These are phyloP conservation scores for Nigrospora sphaerica DNA, from an alignment of 2,329 filamentous ascomycete species.

Conservation along the genomic window DNA sequence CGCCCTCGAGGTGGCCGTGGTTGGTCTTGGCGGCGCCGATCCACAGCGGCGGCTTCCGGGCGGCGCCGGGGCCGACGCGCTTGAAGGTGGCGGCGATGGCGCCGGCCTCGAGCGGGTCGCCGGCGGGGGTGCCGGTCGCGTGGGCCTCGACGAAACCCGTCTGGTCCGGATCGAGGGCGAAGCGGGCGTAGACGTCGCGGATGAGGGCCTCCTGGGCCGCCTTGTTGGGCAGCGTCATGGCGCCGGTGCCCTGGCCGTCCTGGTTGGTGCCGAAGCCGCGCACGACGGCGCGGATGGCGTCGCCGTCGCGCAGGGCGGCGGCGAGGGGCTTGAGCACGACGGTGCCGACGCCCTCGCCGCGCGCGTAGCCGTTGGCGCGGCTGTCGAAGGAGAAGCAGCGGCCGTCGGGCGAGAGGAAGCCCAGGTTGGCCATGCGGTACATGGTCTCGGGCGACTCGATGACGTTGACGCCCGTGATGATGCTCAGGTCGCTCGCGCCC, in stretches of 20 bases:
- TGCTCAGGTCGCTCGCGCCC: slow-evolving; percentile 20
- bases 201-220: slow-evolving; percentile 23
- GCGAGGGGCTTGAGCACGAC: slow-evolving; percentile 24
- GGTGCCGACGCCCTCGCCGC: slow-evolving; percentile 25
- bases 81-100: slow-evolving; percentile 25
- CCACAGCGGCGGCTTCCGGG: slow-evolving; percentile 2
- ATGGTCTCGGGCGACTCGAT: slow-evolving; percentile 22
- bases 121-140: slow-evolving; percentile 27
- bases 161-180: slow-evolving; percentile 13
- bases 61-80: slow-evolving; percentile 5
- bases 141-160: slow-evolving; percentile 27
- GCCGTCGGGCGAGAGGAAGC: slow-evolving; percentile 15
- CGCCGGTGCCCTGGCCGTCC: slow-evolving; percentile 21
- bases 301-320: slow-evolving; percentile 22
- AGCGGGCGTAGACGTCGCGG: slow-evolving; percentile 16
- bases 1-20: slow-evolving; percentile 22
- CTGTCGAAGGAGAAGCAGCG: slow-evolving; percentile 14
- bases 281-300: slow-evolving; percentile 25
- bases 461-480: slow-evolving; percentile 24
- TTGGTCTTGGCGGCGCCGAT: slow-evolving; percentile 25
- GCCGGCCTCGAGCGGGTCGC: slow-evolving; percentile 28
- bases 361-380: slow-evolving; percentile 15
- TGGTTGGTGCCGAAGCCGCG: slow-evolving; percentile 21
- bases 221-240: slow-evolving; percentile 22
- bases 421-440: slow-evolving; percentile 18